Base-by-base conservation (phyloP, 768 basidiomycete genomes). In the Boletus rubescentipes region DNA sequence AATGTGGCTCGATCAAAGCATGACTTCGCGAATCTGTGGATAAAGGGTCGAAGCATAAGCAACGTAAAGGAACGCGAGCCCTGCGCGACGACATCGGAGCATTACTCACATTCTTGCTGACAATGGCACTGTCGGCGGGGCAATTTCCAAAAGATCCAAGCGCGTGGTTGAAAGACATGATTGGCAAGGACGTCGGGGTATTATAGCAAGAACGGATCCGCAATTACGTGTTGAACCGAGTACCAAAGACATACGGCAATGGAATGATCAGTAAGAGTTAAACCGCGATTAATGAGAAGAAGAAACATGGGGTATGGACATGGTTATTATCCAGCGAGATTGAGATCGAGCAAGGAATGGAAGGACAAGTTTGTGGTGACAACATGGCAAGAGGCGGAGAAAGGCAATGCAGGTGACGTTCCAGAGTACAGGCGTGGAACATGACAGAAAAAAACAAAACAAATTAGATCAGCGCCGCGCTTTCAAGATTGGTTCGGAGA, bases 41-140 rank as follows among this genome's bases (percentile, higher is more conserved):
- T n/a, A 41, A 44, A 32, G 44, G 40, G 40, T 46, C 42, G 34
- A 40, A 56, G 40, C 31, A 30, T 53, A 4, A 51, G 51, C 36
- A 43, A 15, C 20, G 18, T 32, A 34, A 36, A 18, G 45, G 23
- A 36, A 34, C 18, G 0, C 29, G 15, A 20, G 26, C 14, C 21
- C 21, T 32, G 18, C 15, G 51, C 53, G 36, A 34, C 35, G 16
- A 45, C n/a, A 8, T 44, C 55, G 49, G 49, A 34, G 46, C 43
- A 51, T 48, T 32, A 85, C 86, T 75, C 73, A 87, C 86, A 57
- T 86, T 87, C 63, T 79, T 84, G 77, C 80, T 86, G 62, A 87
- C 80, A 59, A 87, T 80, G 51, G 84, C 75, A 68, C 86, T 87
- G 67, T 49, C 31, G 51, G 52, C 30, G 32, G 44, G 14, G 14